Conservation (phyloP, 257 asterid genomes). For the Eucommia ulmoides region DNA sequence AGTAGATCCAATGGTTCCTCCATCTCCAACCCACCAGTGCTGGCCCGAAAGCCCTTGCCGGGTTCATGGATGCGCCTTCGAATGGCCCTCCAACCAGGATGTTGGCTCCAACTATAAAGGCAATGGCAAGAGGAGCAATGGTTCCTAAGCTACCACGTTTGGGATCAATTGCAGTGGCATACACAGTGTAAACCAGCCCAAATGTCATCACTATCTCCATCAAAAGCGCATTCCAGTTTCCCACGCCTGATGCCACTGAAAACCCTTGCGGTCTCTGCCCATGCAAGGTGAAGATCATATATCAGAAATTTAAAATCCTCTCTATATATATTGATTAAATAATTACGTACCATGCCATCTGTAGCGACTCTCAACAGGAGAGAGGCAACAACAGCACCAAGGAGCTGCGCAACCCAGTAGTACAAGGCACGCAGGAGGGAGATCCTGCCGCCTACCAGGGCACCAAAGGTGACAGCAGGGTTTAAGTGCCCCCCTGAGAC, state of each 20-base stretch:
- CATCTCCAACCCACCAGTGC: slow-evolving; percentile 95
- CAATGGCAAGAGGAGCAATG: slow-evolving; percentile 81
- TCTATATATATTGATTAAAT: background rate
- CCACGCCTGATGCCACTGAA: slow-evolving; percentile 54
- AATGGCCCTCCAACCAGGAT: slow-evolving; percentile 84
- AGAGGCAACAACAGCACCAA: slow-evolving; percentile 71
- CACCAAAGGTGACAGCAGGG: slow-evolving; percentile 88
- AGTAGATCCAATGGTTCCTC: slow-evolving; percentile 81
- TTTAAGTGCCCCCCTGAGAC: slow-evolving; percentile 91
- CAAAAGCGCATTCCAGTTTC: slow-evolving; percentile 45
- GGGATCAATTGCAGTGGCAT: slow-evolving; percentile 80
- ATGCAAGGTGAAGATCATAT: background rate
- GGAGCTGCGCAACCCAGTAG: slow-evolving; percentile 94
- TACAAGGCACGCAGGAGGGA: slow-evolving; percentile 62
- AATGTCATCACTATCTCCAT: slow-evolving; percentile 79
- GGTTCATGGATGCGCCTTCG: slow-evolving; percentile 86
- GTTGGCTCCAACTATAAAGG: slow-evolving; percentile 81
- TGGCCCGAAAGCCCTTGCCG: slow-evolving; percentile 88
- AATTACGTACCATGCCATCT: slow-evolving; percentile 34
- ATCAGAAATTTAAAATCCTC: background rate
- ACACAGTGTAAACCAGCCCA: slow-evolving; percentile 61
- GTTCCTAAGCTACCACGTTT: slow-evolving; percentile 65
- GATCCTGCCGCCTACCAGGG: slow-evolving; percentile 78
- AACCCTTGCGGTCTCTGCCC: slow-evolving; percentile 85
- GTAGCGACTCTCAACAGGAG: slow-evolving; percentile 56